A percentile compares a stretch with the other conserved stretches of the same genome.
phyloP scores from a whole-genome alignment of 225 moss, liverwort and hornwort genomes.

The Ulota crispa region DNA sequence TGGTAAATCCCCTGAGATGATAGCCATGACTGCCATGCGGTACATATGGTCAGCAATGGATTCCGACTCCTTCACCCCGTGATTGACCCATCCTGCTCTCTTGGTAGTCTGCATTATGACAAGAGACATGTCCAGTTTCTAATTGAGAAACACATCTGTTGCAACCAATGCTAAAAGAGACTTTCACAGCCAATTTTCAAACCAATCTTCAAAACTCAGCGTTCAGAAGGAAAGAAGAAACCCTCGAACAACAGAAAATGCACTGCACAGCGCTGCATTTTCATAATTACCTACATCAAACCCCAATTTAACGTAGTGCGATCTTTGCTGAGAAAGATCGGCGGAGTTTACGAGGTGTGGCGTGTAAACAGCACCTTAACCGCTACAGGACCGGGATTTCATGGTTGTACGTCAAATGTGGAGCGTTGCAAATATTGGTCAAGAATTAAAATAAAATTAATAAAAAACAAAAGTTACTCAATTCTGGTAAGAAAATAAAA shows the following conservation, averaged over 20 bases:
- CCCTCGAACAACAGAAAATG: neutral
- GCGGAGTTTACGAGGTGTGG: neutral
- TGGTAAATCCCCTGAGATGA: conserved; percentile 79
- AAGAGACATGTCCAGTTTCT: neutral
- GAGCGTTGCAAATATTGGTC: neutral
- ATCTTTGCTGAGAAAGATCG: neutral
- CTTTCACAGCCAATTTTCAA: neutral
- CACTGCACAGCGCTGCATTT: neutral
- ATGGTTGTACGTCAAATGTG: neutral
- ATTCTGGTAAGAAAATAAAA: neutral
- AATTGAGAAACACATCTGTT: neutral
- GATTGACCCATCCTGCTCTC: conserved; percentile 97
- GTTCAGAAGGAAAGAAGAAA: neutral
- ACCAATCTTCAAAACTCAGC: neutral
- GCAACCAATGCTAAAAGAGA: conserved; percentile 1
- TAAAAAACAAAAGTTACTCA: neutral
- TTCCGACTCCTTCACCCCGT: conserved; percentile 88
- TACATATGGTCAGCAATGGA: conserved; percentile 99
- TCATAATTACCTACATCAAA: neutral
- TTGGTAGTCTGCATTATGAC: conserved; percentile 72
- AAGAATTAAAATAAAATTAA: neutral
- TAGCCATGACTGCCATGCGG: conserved; percentile 96
- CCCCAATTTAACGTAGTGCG: neutral
- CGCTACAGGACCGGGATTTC: neutral
- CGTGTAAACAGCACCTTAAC: neutral